Evolutionary conservation across 2,329 filamentous ascomycete genomes (phyloP), one percentile per base, ranked within the genome.

Genomic region (Cercospora citrullina): DNA sequence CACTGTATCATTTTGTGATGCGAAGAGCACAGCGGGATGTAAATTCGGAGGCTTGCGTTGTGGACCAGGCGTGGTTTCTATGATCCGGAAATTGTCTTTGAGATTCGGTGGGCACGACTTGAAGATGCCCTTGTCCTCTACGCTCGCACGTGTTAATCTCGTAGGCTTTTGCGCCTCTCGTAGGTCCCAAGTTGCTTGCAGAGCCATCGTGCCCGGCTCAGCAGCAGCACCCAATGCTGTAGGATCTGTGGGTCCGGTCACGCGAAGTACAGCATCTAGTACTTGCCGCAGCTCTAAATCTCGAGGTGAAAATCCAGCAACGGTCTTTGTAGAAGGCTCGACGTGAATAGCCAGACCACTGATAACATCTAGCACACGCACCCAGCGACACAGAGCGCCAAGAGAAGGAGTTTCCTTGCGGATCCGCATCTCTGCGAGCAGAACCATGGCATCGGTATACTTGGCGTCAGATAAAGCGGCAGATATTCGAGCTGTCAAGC

Each of bases 381-480:
- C 89, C 90, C 90, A 92, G 66, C 90, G 86, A 76, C 89, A 91
- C 7, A 91, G 78, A 1, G 89, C 88, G 21, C 90, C 90, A 0
- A 91, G 79, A 72, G 90, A 90, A 0, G 89, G 89, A 18, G 86
- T 84, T 69, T 91, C 84, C 3, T 83, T 81, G n/a, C 89, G 82
- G 18, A 91, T 87, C 31, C 85, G 84, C 89, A 91, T 91, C 79
- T 91, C 89, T 0, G 89, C 86, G 1, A 92, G 83, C 14, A 91
- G 76, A 16, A 91, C 84, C 62, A 84, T 84, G 5, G 89, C 88
- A n/a, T 91, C 89, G 9, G 82, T 83, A 71, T 88, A 90, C 74
- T 88, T 87, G 60, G 84, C 87, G 76, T 91, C 89, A 23, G 86
- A 84, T 0, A 92, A 80, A 2, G 89, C 89, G 21, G 83, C 89